These are phyloP conservation scores for Hypoxylon sp. DNA, from an alignment of 2,329 filamentous ascomycete genomes.

Conservation along the genomic window DNA sequence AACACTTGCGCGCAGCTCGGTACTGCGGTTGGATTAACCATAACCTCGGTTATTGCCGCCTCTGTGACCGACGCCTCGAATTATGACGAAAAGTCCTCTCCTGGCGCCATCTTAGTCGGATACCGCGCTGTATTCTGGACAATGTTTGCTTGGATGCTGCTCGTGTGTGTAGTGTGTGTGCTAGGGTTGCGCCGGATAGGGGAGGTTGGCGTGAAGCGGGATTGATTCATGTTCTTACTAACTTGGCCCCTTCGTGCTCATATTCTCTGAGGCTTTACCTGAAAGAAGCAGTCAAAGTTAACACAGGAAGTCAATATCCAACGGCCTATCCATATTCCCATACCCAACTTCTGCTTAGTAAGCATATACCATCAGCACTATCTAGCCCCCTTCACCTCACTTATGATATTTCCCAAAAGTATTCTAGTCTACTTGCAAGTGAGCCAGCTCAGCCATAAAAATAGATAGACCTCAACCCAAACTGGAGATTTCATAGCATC, in stretches of 20 bases:
- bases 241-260: background rate
- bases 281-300: too few species aligned
- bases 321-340: too few species aligned
- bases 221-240: background rate
- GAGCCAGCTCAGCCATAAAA: too few species aligned
- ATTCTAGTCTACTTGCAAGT: too few species aligned
- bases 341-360: too few species aligned
- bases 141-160: background rate
- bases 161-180: background rate
- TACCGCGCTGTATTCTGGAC: slow-evolving; percentile 4
- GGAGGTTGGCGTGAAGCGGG: background rate
- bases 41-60: background rate
- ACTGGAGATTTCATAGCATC: too few species aligned
- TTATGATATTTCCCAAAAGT: too few species aligned
- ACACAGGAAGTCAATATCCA: too few species aligned
- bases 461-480: too few species aligned
- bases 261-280: too few species aligned
- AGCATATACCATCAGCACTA: too few species aligned
- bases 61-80: background rate
- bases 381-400: too few species aligned
- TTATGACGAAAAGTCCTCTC: background rate
- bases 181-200: background rate
- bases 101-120: background rate
- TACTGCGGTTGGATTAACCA: background rate
- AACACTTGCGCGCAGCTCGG: background rate